A percentile compares a stretch with the other conserved stretches of the same genome.
These are phyloP conservation scores for Dryas drummondii DNA, from an alignment of 306 rosid genomes.

Conservation along the genomic window DNA sequence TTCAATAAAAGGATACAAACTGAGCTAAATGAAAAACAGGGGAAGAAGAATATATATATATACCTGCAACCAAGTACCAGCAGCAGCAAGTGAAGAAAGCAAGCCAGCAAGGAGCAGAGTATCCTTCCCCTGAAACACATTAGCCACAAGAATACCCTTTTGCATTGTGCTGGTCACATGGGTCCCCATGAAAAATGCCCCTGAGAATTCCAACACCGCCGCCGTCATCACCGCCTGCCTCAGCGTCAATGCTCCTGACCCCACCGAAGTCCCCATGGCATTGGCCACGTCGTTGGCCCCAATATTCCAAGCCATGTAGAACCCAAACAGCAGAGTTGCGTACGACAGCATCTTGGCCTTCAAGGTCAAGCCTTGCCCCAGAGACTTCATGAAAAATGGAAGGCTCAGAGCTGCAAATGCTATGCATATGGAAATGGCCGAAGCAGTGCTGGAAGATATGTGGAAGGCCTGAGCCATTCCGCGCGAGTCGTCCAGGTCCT, in stretches of 20 bases:
- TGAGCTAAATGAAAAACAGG: not conserved
- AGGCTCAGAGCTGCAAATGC: constrained; percentile 60
- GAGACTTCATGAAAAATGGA: constrained; percentile 70
- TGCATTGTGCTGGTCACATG: constrained; percentile 97
- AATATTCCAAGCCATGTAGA: constrained; percentile 99
- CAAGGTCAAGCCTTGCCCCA: constrained; percentile 55
- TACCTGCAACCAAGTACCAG: constrained; percentile 99
- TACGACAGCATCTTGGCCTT: constrained; percentile 69
- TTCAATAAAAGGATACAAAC: not conserved
- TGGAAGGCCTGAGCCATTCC: constrained; percentile 76
- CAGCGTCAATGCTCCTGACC: constrained; percentile 84
- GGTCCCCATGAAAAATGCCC: constrained; percentile 85
- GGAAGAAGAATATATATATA: not conserved
- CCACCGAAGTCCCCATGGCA: constrained; percentile 99
- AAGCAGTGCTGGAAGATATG: constrained; percentile 61
- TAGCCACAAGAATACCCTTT: constrained; percentile 80
- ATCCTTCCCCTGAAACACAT: constrained; percentile 76
- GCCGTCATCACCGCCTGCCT: constrained; percentile 86
- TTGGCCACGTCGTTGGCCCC: constrained; percentile 99
- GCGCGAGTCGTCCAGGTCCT: constrained; percentile 10
- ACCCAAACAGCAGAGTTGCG: constrained; percentile 68
- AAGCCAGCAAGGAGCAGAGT: constrained; percentile 72
- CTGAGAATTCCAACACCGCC: constrained; percentile 83
- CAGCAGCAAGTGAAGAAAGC: constrained; percentile 97
- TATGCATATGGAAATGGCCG: constrained; percentile 62